phyloP scores from a whole-genome alignment of 768 basidiomycete species.

The Xerocomellus amylosporus region DNA sequence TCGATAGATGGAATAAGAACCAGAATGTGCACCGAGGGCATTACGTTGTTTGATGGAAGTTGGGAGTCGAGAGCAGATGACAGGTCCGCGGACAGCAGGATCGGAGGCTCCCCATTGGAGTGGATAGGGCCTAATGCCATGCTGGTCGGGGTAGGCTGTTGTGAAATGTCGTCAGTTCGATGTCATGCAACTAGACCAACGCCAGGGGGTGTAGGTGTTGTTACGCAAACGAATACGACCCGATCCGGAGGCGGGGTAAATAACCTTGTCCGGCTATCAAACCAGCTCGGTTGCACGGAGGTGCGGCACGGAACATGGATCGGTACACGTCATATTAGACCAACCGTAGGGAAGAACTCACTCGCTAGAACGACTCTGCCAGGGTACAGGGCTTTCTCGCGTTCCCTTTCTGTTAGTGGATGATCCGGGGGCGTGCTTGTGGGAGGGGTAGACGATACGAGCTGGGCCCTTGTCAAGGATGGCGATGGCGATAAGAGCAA shows the following conservation, averaged over 20 bases:
- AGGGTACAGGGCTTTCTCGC: conserved; percentile 76
- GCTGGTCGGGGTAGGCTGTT: conserved; percentile 85
- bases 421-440: conserved; percentile 19
- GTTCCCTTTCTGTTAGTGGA: conserved; percentile 50
- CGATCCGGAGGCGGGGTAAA: conserved; percentile 11
- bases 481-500: conserved; percentile 33
- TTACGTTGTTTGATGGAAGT: conserved; percentile 87
- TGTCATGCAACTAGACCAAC: conserved; percentile 3
- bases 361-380: conserved; percentile 82
- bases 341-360: conserved; percentile 37
- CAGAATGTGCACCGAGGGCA: conserved; percentile 90
- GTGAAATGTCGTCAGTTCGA: conserved; percentile 8
- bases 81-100: conserved; percentile 70
- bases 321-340: not conserved
- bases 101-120: conserved; percentile 78
- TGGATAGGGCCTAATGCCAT: conserved; percentile 77
- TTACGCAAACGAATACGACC: conserved; percentile 4
- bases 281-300: not conserved
- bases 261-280: not conserved
- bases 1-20: conserved; percentile 93
- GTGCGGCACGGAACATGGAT: not conserved
- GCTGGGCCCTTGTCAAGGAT: conserved; percentile 22
- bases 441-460: conserved; percentile 29
- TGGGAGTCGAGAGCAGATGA: conserved; percentile 84
- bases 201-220: conserved; percentile 5